Percentiles rank a stretch among this genome's conserved stretches.
These are phyloP conservation scores for Neostapfia colusana DNA, from an alignment of 176 grass and related monocot genomes.

Conservation along the genomic window DNA sequence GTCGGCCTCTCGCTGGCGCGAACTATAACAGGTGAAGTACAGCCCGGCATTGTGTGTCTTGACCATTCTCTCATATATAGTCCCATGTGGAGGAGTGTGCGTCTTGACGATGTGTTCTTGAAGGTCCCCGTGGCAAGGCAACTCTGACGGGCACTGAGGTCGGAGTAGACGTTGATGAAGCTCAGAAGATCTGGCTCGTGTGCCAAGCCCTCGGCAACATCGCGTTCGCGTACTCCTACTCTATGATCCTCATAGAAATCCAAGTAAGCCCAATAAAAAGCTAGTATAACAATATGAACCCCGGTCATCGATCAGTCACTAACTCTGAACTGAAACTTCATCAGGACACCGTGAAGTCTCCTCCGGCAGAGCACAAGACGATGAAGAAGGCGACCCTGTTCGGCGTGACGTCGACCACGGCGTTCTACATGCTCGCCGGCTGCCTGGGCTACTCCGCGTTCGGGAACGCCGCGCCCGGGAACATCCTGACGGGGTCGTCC, in stretches of 20 bases:
- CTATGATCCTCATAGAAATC: conserved; percentile 96
- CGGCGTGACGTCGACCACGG: conserved; percentile 70
- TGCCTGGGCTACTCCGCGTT: conserved; percentile 86
- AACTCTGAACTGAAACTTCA: not conserved
- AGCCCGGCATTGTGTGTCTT: not conserved
- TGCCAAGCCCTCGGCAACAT: conserved; percentile 87
- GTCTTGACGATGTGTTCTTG: not conserved
- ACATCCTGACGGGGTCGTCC: conserved; percentile 89
- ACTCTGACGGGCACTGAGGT: conserved; percentile 64
- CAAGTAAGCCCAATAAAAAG: conserved; percentile 41
- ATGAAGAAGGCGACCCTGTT: conserved; percentile 78
- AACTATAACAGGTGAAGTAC: conserved; percentile 49
- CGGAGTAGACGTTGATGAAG: conserved; percentile 61
- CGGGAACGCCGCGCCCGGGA: conserved; percentile 71
- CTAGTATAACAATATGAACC: not conserved
- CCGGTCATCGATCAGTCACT: not conserved
- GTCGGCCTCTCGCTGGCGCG: conserved; percentile 66
- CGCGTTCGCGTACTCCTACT: conserved; percentile 89
- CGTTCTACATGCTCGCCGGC: conserved; percentile 80
- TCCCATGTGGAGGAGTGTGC: not conserved
- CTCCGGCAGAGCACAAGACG: conserved; percentile 81
- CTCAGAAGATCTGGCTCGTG: conserved; percentile 73
- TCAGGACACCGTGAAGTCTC: conserved; percentile 79
- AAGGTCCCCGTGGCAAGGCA: conserved; percentile 57
- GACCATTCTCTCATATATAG: conserved; percentile 3